Evolutionary conservation across 495 filamentous ascomycete genomes (phyloP), one percentile per base, ranked within the genome.

Genomic region (Penicillium robsamsonii): DNA sequence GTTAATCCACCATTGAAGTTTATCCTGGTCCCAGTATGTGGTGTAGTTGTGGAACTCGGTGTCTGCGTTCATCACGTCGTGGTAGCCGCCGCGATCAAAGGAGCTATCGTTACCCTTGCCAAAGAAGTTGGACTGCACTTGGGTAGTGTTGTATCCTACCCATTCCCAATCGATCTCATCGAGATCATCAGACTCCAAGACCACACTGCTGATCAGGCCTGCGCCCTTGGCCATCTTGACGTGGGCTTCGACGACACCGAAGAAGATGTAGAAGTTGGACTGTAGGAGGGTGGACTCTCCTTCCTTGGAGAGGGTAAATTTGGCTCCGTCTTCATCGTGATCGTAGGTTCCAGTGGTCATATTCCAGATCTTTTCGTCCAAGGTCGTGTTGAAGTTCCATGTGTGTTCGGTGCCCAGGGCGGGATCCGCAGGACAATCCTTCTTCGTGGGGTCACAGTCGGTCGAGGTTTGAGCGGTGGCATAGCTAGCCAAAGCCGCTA

Each of bases 121-220:
- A 67, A 93, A 98, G 77, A 92, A 98, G 75, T 98, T 96, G 67
- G 84, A 88, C 73, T 96, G 89, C 13, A 95, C 88, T 50, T 85
- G 70, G 48, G 63, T 79, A 51, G 76, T 72, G 55, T 81, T 75
- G 27, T 69, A 77, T 45, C 81, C 82, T 47, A 79, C 67, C 78
- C 84, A 81, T 63, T 87, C 85, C 81, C 91, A 91, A 70, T 97
- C 94, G 64, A 98, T 91, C 73, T 98, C 94, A 70, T 98, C 94
- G 12, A 96, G 82, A 58, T 86, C 83, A 70, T 96, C 93, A 10
- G 92, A 96, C 70, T 94, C 84, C 53, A 98, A 74, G 12, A 97
- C 90, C 25, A 94, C 78, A 49, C 86, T 91, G 73, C 87, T 91
- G 46, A 98, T 84, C 50, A 96, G 84, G 48, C 90, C 90, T 7